These are phyloP conservation scores for Ampelocalamus luodianensis DNA, from an alignment of 176 grass and related monocot species.

Conservation along the genomic window DNA sequence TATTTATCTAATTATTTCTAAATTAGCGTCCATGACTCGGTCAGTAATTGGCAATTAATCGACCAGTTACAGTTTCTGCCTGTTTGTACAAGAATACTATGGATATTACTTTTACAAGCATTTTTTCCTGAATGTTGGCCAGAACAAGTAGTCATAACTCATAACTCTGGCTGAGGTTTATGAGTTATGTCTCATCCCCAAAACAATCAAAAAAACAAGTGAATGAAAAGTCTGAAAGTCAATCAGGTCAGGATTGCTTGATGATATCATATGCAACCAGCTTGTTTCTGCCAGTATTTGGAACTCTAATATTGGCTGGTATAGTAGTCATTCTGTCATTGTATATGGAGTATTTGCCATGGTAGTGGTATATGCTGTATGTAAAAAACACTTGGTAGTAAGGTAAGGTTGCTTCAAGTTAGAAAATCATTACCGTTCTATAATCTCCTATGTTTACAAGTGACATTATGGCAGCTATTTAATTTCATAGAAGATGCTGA, in stretches of 20 bases:
- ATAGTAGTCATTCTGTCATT: not conserved
- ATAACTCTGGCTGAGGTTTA: slow-evolving; percentile 4
- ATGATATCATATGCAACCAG: slow-evolving; percentile 1
- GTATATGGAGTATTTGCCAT: not conserved
- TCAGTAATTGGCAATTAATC: not conserved
- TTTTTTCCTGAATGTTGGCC: not conserved
- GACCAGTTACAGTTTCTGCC: slow-evolving; percentile 6
- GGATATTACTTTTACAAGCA: not conserved
- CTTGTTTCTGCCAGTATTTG: not conserved
- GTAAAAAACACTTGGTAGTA: not conserved
- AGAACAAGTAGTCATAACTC: slow-evolving; percentile 17
- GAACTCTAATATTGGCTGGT: not conserved
- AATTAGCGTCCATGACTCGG: slow-evolving; percentile 14
- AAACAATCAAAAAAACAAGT: not conserved
- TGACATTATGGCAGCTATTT: not conserved
- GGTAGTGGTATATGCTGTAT: not conserved
- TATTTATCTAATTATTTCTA: slow-evolving; percentile 19
- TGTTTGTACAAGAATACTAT: slow-evolving; percentile 15
- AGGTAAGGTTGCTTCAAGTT: slow-evolving; percentile 20
- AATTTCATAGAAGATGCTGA: slow-evolving; percentile 34
- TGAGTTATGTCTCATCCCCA: not conserved
- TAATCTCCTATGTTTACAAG: slow-evolving; percentile 15
- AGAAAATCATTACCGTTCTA: slow-evolving; percentile 1
- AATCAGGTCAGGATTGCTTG: not conserved
- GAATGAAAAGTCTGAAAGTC: not conserved